These are phyloP conservation scores for Dianthus caryophyllus DNA, from an alignment of 148 eudicot genomes.

Conservation along the genomic window DNA sequence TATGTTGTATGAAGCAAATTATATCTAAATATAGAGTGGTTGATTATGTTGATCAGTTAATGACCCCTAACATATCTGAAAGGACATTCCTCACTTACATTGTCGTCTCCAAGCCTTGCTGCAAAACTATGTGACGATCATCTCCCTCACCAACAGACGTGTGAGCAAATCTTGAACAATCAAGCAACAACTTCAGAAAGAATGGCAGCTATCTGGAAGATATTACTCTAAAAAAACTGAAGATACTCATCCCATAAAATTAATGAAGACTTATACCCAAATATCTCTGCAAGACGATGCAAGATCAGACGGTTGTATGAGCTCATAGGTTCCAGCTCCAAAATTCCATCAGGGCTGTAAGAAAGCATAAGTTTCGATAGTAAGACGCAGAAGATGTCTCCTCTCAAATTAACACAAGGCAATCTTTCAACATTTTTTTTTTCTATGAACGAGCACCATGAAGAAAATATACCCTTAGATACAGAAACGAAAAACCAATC, in stretches of 20 bases:
- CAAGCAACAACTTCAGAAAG: conserved; percentile 17
- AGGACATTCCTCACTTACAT: conserved; percentile 45
- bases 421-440: neutral
- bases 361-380: neutral
- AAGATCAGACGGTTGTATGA: conserved; percentile 84
- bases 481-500: neutral
- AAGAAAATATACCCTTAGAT: neutral
- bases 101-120: conserved; percentile 77
- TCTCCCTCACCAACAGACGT: conserved; percentile 91
- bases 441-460: neutral
- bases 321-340: conserved; percentile 90
- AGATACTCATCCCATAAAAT: neutral
- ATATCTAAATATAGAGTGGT: neutral
- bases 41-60: conserved; percentile 9
- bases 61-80: neutral
- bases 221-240: neutral
- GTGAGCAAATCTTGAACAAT: conserved; percentile 66
- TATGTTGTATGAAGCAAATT: neutral
- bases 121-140: conserved; percentile 75
- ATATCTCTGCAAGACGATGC: conserved; percentile 96
- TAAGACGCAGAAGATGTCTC: neutral
- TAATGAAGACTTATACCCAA: conserved; percentile 49
- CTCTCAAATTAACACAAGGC: neutral
- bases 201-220: neutral
- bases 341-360: conserved; percentile 58